These are phyloP conservation scores for Fusarium nisikadoi DNA, from an alignment of 2,329 filamentous ascomycete genomes.

Conservation along the genomic window DNA sequence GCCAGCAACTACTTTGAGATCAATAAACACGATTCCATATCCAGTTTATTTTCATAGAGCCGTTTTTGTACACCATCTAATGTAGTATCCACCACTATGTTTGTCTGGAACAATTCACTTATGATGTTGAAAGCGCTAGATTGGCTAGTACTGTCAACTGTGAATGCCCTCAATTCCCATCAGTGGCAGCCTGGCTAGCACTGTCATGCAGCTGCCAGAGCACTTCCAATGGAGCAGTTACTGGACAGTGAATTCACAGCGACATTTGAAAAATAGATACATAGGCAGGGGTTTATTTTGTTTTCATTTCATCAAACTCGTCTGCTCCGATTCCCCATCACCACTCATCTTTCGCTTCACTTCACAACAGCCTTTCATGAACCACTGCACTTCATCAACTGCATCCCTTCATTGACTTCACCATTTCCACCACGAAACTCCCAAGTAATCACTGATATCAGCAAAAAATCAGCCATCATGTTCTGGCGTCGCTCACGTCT, in stretches of 20 bases:
- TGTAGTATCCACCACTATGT: not conserved
- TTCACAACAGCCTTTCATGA: not conserved
- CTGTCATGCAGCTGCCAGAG: slow-evolving; percentile 12
- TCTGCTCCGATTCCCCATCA: not conserved
- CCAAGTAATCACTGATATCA: not conserved
- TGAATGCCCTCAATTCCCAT: slow-evolving; percentile 31
- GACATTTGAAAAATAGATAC: not conserved
- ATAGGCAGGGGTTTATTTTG: not conserved
- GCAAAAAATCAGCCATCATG: slow-evolving; percentile 1
- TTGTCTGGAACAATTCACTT: not conserved
- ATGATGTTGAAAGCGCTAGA: not conserved
- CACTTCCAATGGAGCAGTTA: not conserved
- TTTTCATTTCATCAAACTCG: not conserved
- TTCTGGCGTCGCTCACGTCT: slow-evolving; percentile 6
- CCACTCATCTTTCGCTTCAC: not conserved
- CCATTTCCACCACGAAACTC: not conserved
- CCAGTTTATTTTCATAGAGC: not conserved
- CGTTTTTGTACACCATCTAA: not conserved
- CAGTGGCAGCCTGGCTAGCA: slow-evolving; percentile 8
- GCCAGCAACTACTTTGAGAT: not conserved
- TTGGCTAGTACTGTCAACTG: not conserved
- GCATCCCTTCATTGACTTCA: not conserved
- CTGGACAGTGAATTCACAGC: not conserved
- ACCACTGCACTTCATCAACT: not conserved
- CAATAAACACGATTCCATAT: not conserved